These are phyloP conservation scores for Favolaschia claudopus DNA, from an alignment of 768 basidiomycete genomes.

Conservation along the genomic window DNA sequence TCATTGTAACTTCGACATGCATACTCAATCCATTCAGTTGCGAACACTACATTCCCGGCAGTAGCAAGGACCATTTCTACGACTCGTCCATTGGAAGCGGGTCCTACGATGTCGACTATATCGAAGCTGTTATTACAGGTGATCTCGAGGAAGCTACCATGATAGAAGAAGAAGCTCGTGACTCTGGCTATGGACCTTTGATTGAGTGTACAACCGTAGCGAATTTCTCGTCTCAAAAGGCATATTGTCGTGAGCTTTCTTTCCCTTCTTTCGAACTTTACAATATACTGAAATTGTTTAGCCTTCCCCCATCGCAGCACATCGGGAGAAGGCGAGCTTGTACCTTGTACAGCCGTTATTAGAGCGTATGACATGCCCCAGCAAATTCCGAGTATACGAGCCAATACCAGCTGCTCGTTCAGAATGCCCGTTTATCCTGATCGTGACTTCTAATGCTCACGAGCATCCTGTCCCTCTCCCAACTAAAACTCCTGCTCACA, in stretches of 20 bases:
- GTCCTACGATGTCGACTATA: constrained; percentile 2
- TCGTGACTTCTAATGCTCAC: constrained; percentile 23
- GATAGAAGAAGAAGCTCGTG: not conserved
- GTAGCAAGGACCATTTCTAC: constrained; percentile 1
- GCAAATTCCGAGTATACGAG: constrained; percentile 15
- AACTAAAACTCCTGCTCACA: constrained; percentile 23
- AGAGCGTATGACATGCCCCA: constrained; percentile 2
- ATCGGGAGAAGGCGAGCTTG: too few species aligned
- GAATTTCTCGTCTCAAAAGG: not conserved
- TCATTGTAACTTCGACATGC: not conserved
- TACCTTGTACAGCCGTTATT: constrained; percentile 14
- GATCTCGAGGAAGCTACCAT: not conserved
- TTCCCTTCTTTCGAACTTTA: not conserved
- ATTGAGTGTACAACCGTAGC: constrained; percentile 7
- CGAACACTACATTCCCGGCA: not conserved
- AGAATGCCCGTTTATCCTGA: constrained; percentile 26
- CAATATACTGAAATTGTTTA: not conserved
- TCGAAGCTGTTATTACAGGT: constrained; percentile 12
- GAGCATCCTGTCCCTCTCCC: constrained; percentile 33
- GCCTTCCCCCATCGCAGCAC: not conserved
- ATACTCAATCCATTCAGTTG: not conserved
- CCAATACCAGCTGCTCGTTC: constrained; percentile 17
- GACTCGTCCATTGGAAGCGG: not conserved
- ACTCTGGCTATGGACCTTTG: constrained; percentile 1
- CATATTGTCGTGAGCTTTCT: not conserved